These are phyloP conservation scores for Ceratopteris richardii DNA, from an alignment of 75 land plant species.

Conservation along the genomic window DNA sequence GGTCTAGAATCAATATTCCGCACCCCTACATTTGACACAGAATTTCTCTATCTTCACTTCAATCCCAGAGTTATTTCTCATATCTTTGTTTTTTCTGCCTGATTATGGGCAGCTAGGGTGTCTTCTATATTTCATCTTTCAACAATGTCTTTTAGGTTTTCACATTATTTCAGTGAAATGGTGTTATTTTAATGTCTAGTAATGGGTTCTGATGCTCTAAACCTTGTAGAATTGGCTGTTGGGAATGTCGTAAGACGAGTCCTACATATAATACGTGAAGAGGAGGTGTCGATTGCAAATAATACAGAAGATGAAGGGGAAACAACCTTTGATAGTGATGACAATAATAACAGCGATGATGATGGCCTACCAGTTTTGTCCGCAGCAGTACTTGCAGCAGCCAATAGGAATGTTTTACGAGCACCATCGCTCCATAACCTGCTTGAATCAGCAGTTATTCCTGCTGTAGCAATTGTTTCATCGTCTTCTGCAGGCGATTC, in stretches of 20 bases:
- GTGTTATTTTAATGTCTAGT: too few relatives aligned
- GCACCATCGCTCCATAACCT: conserved; percentile 92
- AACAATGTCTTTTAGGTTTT: too few relatives aligned
- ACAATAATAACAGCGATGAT: conserved; percentile 55
- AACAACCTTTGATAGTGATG: conserved; percentile 60
- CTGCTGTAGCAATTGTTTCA: conserved; percentile 39
- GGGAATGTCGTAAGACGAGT: conserved; percentile 96
- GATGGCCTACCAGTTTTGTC: conserved; percentile 47
- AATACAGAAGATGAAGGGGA: conserved; percentile 45
- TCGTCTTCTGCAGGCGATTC: conserved; percentile 82
- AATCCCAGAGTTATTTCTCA: too few relatives aligned
- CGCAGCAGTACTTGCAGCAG: conserved; percentile 87
- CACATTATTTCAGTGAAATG: too few relatives aligned
- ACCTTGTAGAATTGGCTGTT: conserved; percentile 81
- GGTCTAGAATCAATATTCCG: too few relatives aligned
- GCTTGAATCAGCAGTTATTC: conserved; percentile 62
- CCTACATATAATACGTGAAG: conserved; percentile 90
- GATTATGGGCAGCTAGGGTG: too few relatives aligned
- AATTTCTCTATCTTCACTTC: too few relatives aligned
- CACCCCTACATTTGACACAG: too few relatives aligned
- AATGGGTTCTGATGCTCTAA: neutral
- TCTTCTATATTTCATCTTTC: too few relatives aligned
- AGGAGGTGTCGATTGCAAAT: conserved; percentile 65
- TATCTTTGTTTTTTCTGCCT: too few relatives aligned
- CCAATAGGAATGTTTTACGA: conserved; percentile 75